Base-by-base conservation (phyloP, 2,329 filamentous ascomycete genomes). In the Orbilia brochopaga region DNA sequence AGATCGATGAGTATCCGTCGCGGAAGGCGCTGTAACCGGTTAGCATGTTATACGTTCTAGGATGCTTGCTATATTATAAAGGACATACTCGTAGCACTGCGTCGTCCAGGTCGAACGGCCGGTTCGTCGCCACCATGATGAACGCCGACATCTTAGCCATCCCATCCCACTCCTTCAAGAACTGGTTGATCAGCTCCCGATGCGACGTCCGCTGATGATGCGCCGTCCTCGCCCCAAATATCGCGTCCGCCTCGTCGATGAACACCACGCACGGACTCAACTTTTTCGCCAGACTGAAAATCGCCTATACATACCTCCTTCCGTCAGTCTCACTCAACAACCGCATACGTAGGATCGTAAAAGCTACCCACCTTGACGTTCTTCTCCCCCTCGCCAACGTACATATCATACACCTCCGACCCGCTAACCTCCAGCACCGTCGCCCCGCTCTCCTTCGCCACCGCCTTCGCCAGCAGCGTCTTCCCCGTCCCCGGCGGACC, bases 51-150 rank as follows among this genome's bases (percentile, higher is more conserved):
- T 23, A 6, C 30, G 11, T 42, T 19, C 3, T 13, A n/a, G 30
- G 10, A 13, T 13, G 24, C n/a, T n/a, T n/a, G n/a, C n/a, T n/a
- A n/a, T n/a, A n/a, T n/a, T n/a, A n/a, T n/a, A n/a, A n/a, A n/a
- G n/a, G n/a, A 40, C 54, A 1, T 58, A 73, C 61, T n/a, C 90
- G 84, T 51, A 94, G 83, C 8, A 94, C 89, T 8, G 90, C 90
- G 76, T 94, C 90, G 77, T 99, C 94, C 0, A 99, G 85, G 77
- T 97, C 94, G 77, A 96, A 97, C 0, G 94, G 94, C 8, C 93
- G 85, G 79, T 99, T 97, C 7, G 92, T 97, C 27, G 94, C 93
- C 0, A 97, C 92, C 92, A 99, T 97, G 79, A 99, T 93, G 79
- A 99, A 97, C 1, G 93, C 91, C 17, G 89, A 90, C 52, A 87